Evolutionary conservation across 176 grass and related monocot genomes (phyloP).

Genomic region (Juncus effusus): DNA sequence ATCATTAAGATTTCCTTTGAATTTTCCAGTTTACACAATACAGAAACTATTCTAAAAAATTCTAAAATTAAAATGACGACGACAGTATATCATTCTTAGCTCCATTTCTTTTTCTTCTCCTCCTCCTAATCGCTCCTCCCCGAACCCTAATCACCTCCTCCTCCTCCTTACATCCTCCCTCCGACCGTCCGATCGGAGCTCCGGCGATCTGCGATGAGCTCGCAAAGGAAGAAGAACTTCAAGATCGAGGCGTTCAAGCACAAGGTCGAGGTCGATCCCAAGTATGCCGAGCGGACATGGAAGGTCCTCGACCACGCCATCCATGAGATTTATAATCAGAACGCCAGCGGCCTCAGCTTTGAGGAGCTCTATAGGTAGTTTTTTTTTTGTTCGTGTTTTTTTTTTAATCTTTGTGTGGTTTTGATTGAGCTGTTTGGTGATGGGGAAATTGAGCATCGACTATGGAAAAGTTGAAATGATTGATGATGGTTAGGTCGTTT

Average conservation of each 20-base stretch:
- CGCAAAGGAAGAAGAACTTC: constrained; percentile 71
- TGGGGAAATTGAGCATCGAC: background rate
- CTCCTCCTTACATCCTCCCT: constrained; percentile 19
- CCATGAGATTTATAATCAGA: constrained; percentile 97
- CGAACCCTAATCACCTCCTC: constrained; percentile 23
- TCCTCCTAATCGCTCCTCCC: background rate
- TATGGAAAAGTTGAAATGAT: background rate
- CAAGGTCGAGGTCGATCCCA: constrained; percentile 89
- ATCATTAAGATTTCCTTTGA: too few relatives aligned
- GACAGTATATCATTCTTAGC: constrained; percentile 5
- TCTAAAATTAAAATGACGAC: constrained; percentile 1
- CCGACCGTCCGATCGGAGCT: background rate
- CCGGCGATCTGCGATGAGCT: constrained; percentile 35
- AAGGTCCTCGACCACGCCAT: constrained; percentile 85
- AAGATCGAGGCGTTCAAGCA: constrained; percentile 95
- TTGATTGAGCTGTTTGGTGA: background rate
- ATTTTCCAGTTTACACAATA: too few relatives aligned
- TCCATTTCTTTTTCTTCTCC: background rate
- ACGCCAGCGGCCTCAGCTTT: constrained; percentile 92
- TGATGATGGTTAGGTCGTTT: background rate
- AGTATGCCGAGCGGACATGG: constrained; percentile 95
- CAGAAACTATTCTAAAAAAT: background rate
- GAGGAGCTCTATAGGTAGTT: constrained; percentile 93
- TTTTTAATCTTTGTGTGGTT: background rate
- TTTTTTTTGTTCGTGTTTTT: background rate